Base-by-base conservation (phyloP, 768 basidiomycete genomes). In the Russula compacta region DNA sequence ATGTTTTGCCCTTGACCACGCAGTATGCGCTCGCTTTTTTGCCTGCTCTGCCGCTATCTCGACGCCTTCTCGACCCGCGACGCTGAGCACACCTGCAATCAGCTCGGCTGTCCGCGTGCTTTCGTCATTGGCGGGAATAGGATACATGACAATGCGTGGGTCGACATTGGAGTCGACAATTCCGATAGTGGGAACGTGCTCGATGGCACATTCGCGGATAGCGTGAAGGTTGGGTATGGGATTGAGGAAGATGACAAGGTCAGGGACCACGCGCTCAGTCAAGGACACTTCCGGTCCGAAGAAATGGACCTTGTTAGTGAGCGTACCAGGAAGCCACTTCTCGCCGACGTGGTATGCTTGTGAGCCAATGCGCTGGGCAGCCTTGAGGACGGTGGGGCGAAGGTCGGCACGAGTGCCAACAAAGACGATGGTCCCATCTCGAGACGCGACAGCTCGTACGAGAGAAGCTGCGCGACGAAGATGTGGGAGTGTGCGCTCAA, bases 61-160 rank as follows among this genome's bases (percentile, higher is more conserved):
- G 54, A 81, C 77, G 14, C 89, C 88, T 69, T 92, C 88, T 62
- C 83, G 77, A 2, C 92, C 87, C 2, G 97, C 97, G 62, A 97
- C 80, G 66, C 92, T 92, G 60, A 99, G 76, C 9, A 97, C 83
- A 11, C 95, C 95, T 1, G 87, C 84, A 59, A 99, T 81, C 44
- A 99, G 76, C 69, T 98, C 95, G 47, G 92, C 92, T 15, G 94
- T 88, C 49, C 94, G 82, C 10, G 87, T 81, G 69, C 84, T 92
- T 74, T 99, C 97, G 74, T 95, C 92, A 72, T 98, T 99, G n/a
- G 92, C 94, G 0, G 94, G 95, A 69, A 99, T 98, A 46, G 97
- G 89, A 72, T 97, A 98, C 81, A 98, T 97, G 64, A 99, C 95
- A 42, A 93, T 79, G 29, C 97, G 85, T 6, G 97, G 97, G 74